Evolutionary conservation across 495 filamentous ascomycete genomes (phyloP), one percentile per base, ranked within the genome.

Genomic region (Penicillium coprophilum): DNA sequence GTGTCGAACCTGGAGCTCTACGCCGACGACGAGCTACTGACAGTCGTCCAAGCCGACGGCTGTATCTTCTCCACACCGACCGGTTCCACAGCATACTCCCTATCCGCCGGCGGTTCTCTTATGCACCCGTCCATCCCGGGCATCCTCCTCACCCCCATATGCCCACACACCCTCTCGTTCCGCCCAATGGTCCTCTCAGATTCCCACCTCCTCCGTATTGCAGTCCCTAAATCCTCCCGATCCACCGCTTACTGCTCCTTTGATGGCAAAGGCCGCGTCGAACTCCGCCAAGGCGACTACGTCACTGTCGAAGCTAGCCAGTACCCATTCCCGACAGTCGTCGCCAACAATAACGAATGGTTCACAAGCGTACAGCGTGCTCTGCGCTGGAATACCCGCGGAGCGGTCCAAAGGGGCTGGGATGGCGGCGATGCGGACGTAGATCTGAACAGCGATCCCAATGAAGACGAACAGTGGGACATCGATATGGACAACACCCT

Each of bases 131-230:
- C 96, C 60, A 96, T 98, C 55, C 95, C 94, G 8, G 94, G 92
- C 62, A 97, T 98, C 68, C 89, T 97, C 13, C 85, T 98, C 46
- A 97, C 95, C 3, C 95, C 95, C 0, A 98, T 98, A 68, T 98
- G 94, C 71, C 92, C 94, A 15, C 94, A 98, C 69, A 97, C 92
- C 0, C 80, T 98, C 19, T 95, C 90, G 34, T 97, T 98, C 84
- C 85, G 94, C 10, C 94, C 94, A 30, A 96, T 98, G 90, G 88
- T 98, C n/a, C 85, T 98, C n/a, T 93, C 89, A 32, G 94, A 98
- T 71, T 93, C 87, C 34, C 86, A 96, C 72, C 84, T 92, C 23
- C 82, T 98, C 43, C 90, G 91, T 47, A 87, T 97, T 54, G 88
- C 87, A 21, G 86, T 98, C 21, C 94, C 94, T 0, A 80, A 82